Base-by-base conservation (phyloP, 2,329 filamentous ascomycete genomes). In the Talaromyces pinophilus region DNA sequence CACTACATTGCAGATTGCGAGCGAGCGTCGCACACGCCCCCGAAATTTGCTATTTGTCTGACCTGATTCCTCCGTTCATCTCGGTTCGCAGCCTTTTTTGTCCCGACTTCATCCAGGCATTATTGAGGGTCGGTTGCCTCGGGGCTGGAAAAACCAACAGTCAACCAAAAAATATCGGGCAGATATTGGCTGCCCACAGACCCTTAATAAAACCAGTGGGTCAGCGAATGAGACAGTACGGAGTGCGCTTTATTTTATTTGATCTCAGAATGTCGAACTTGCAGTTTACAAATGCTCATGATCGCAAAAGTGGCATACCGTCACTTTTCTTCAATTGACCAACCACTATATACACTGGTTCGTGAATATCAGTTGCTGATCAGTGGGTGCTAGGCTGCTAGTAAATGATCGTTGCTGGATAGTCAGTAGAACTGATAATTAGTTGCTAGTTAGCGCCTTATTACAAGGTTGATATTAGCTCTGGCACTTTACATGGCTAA, bases 1-100 rank as follows among this genome's bases (percentile, higher is more conserved):
- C 50, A 54, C 50, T n/a, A 54, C 50, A 54, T 5, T 54, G 28
- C 50, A 52, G 48, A 54, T 54, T 30, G 50, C 50, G 28, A 54
- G 50, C 50, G 28, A 54, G 30, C 25, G 25, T n/a, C 15, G 8
- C 25, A 33, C n/a, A 52, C 11, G 22, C 46, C 46, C 10, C 46
- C 46, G 22, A 50, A 50, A 4, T 50, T 30, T 52, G 25, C 25
- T 15, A 17, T 2, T 48, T 11, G 5, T 48, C 19, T 48, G 46
- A 48, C 19, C 19, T 30, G 25, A n/a, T 52, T 6, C 25, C 19
- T 28, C 11, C 25, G 25, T 17, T 48, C 46, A 50, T 50, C 22
- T 50, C 22, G 22, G 19, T 22, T 50, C 46, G 2, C 5, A 25
- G 22, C 13, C 48, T 17, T 3, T 15, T 19, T 25, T 15, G 48